These are phyloP conservation scores for Phyllostachys edulis DNA, from an alignment of 176 grass and related monocot species.

Conservation along the genomic window DNA sequence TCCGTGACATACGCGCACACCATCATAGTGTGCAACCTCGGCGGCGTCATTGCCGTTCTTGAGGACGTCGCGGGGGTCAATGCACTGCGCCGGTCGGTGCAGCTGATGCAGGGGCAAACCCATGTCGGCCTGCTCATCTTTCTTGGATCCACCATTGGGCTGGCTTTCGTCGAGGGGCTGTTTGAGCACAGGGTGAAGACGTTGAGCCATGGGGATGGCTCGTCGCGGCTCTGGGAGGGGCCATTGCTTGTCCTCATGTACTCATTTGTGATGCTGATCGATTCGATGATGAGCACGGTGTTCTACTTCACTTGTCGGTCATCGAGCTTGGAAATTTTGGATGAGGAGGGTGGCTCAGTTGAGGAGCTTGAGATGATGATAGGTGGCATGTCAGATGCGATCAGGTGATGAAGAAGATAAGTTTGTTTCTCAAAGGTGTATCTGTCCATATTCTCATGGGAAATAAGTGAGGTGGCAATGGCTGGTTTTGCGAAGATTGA, in stretches of 20 bases:
- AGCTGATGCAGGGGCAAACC: constrained; percentile 73
- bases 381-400: constrained; percentile 21
- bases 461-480: constrained; percentile 38
- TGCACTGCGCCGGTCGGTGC: constrained; percentile 63
- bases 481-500: background rate
- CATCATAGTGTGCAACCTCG: constrained; percentile 85
- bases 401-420: constrained; percentile 45
- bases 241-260: constrained; percentile 92
- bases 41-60: constrained; percentile 72
- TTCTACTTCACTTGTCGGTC: constrained; percentile 98
- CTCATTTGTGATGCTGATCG: constrained; percentile 76
- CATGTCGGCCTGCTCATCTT: constrained; percentile 91
- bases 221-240: constrained; percentile 84
- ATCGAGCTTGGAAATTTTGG: constrained; percentile 46
- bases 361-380: constrained; percentile 55
- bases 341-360: constrained; percentile 22
- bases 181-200: constrained; percentile 99
- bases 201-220: constrained; percentile 86
- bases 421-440: constrained; percentile 33
- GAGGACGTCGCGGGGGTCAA: constrained; percentile 61
- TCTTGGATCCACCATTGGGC: constrained; percentile 71
- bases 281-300: constrained; percentile 87
- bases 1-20: constrained; percentile 81
- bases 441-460: constrained; percentile 44
- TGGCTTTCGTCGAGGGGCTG: constrained; percentile 79